Evolutionary conservation across 2,329 filamentous ascomycete genomes (phyloP).

Genomic region (Chrysoporthe austroafricana): DNA sequence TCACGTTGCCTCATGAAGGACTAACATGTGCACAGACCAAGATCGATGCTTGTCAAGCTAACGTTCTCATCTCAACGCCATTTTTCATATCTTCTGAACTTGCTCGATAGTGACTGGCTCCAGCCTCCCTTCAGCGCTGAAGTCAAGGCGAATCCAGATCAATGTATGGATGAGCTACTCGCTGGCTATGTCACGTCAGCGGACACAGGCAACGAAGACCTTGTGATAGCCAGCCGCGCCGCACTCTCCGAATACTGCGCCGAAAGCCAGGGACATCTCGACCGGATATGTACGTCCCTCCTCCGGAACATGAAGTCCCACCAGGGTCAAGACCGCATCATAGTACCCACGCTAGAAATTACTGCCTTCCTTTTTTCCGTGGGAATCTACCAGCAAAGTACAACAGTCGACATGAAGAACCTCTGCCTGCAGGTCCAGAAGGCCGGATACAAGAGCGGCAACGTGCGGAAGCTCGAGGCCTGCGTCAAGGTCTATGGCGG

Average conservation of each 20-base stretch:
- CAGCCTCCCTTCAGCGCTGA: conserved; percentile 43
- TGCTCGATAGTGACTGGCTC: conserved; percentile 45
- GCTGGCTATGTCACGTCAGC: conserved; percentile 73
- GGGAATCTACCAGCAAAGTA: conserved; percentile 49
- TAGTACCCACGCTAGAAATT: conserved; percentile 77
- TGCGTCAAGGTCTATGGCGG: conserved; percentile 80
- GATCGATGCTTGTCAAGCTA: conserved; percentile 41
- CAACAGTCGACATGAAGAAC: conserved; percentile 50
- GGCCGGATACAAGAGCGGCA: conserved; percentile 80
- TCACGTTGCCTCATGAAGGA: neutral
- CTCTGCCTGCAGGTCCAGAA: conserved; percentile 76
- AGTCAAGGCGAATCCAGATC: conserved; percentile 36
- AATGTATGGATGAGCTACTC: conserved; percentile 59
- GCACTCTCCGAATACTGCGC: conserved; percentile 64
- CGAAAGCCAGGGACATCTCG: conserved; percentile 43
- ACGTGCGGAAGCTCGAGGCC: conserved; percentile 79
- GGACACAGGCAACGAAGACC: conserved; percentile 76
- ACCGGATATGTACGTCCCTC: conserved; percentile 55
- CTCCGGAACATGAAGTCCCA: conserved; percentile 56
- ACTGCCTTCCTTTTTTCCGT: conserved; percentile 76
- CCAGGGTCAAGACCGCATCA: conserved; percentile 68
- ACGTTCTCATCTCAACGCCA: conserved; percentile 64
- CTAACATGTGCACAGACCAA: conserved; percentile 38
- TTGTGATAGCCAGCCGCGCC: conserved; percentile 70
- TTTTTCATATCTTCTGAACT: conserved; percentile 57